A percentile compares a stretch with the other conserved stretches of the same genome.
phyloP scores from a whole-genome alignment of 176 grass and related monocot species.

The Avena eriantha region DNA sequence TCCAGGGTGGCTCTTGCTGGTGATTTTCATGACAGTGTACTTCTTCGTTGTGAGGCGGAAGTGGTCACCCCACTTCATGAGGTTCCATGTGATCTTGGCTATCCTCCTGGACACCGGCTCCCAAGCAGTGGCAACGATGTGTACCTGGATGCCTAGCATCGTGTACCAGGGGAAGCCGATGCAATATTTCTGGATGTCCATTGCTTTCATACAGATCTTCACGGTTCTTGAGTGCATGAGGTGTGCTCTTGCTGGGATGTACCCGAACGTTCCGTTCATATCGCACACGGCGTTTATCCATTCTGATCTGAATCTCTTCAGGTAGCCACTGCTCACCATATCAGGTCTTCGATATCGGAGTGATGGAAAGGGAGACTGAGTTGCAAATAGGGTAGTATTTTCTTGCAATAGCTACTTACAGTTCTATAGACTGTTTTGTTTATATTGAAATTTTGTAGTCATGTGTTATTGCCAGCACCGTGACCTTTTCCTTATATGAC shows the following conservation, averaged over 20 bases:
- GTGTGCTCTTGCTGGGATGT: conserved; percentile 75
- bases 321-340: conserved; percentile 43
- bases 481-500: conserved; percentile 25
- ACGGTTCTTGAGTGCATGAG: conserved; percentile 87
- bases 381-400: conserved; percentile 8
- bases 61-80: conserved; percentile 84
- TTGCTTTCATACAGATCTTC: conserved; percentile 75
- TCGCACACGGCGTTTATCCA: conserved; percentile 89
- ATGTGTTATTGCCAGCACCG: background rate
- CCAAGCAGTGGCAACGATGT: conserved; percentile 77
- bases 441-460: conserved; percentile 22
- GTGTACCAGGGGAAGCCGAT: conserved; percentile 69
- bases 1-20: conserved; percentile 80
- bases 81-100: conserved; percentile 89
- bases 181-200: conserved; percentile 75
- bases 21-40: conserved; percentile 73
- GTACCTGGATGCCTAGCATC: conserved; percentile 81
- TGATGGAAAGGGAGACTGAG: background rate
- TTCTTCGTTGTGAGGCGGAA: conserved; percentile 83
- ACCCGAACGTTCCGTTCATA: conserved; percentile 77
- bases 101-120: conserved; percentile 85
- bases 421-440: conserved; percentile 24
- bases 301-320: conserved; percentile 81
- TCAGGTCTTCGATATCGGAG: background rate
- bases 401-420: conserved; percentile 15